Evolutionary conservation across 352 stramenopile species (phyloP).

Genomic region (Pythium phragmitis): DNA sequence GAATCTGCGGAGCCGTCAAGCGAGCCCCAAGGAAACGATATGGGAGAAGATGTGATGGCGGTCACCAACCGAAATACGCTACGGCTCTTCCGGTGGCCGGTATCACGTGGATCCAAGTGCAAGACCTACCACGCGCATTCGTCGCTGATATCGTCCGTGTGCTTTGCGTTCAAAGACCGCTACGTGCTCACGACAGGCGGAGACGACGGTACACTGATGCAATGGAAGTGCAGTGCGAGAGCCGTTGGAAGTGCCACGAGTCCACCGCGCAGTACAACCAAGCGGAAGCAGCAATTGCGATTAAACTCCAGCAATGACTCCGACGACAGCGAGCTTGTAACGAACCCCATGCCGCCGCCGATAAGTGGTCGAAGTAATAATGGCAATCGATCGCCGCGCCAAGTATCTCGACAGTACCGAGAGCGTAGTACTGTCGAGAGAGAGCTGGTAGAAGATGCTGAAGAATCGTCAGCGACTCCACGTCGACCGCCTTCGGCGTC

Average conservation of each 20-base stretch:
- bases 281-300: constrained; percentile 23
- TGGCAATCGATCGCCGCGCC: constrained; percentile 24
- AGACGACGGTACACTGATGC: constrained; percentile 56
- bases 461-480: background rate
- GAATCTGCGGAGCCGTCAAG: background rate
- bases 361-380: background rate
- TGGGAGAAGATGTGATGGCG: constrained; percentile 43
- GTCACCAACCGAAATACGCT: constrained; percentile 47
- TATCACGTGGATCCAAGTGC: constrained; percentile 35
- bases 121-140: constrained; percentile 52
- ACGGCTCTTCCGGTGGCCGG: constrained; percentile 56
- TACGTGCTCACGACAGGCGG: constrained; percentile 58
- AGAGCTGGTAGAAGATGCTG: constrained; percentile 2
- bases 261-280: background rate
- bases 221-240: constrained; percentile 39
- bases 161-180: constrained; percentile 46
- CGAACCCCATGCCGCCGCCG: constrained; percentile 21
- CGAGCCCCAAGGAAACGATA: background rate
- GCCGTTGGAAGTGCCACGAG: constrained; percentile 2
- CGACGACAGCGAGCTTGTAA: background rate
- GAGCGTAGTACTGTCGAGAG: constrained; percentile 1
- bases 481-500: background rate
- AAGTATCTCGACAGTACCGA: constrained; percentile 27
- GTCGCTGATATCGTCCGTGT: constrained; percentile 42
- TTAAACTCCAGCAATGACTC: constrained; percentile 6